Percentiles rank a stretch among this genome's conserved stretches.
phyloP scores from a whole-genome alignment of 768 basidiomycete genomes.

The Leccinum pellstonianum region DNA sequence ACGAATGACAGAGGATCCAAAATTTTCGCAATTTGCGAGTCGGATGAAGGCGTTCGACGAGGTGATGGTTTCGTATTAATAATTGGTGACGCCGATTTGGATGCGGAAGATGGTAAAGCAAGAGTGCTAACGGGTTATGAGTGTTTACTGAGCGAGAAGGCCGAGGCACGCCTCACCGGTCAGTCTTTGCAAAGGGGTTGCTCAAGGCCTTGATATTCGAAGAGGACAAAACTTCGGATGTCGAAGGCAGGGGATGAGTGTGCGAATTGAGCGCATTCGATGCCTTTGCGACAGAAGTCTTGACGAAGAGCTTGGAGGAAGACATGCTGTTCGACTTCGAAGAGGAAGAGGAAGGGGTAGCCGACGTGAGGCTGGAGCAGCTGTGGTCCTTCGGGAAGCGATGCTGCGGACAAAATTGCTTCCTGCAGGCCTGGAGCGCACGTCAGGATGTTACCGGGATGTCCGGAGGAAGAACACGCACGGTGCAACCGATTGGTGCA shows the following conservation, averaged over 20 bases:
- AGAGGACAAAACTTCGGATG: slow-evolving; percentile 13
- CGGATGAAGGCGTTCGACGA: slow-evolving; percentile 29
- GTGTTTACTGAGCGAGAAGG: slow-evolving; percentile 44
- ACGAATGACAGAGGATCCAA: slow-evolving; percentile 49
- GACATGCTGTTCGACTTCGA: slow-evolving; percentile 11
- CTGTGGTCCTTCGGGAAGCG: slow-evolving; percentile 75
- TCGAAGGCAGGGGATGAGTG: not conserved
- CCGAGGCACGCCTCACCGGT: slow-evolving; percentile 56
- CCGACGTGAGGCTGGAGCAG: slow-evolving; percentile 38
- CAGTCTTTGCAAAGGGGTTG: slow-evolving; percentile 46
- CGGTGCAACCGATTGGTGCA: slow-evolving; percentile 70
- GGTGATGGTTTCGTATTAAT: slow-evolving; percentile 19
- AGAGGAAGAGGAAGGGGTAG: slow-evolving; percentile 6
- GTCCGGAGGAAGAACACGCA: slow-evolving; percentile 37
- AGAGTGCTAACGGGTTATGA: slow-evolving; percentile 63
- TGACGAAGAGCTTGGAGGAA: slow-evolving; percentile 11
- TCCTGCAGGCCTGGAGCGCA: slow-evolving; percentile 57
- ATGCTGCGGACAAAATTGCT: slow-evolving; percentile 75
- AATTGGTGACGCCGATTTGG: slow-evolving; percentile 15
- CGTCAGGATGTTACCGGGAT: not conserved
- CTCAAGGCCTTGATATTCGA: slow-evolving; percentile 20
- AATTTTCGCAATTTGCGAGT: slow-evolving; percentile 37
- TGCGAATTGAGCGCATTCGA: slow-evolving; percentile 9
- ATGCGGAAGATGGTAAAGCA: slow-evolving; percentile 23
- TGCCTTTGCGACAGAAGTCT: slow-evolving; percentile 2